A percentile compares a stretch with the other conserved stretches of the same genome.
Evolutionary conservation across 768 basidiomycete genomes (phyloP).

Genomic region (Boletus sp.): DNA sequence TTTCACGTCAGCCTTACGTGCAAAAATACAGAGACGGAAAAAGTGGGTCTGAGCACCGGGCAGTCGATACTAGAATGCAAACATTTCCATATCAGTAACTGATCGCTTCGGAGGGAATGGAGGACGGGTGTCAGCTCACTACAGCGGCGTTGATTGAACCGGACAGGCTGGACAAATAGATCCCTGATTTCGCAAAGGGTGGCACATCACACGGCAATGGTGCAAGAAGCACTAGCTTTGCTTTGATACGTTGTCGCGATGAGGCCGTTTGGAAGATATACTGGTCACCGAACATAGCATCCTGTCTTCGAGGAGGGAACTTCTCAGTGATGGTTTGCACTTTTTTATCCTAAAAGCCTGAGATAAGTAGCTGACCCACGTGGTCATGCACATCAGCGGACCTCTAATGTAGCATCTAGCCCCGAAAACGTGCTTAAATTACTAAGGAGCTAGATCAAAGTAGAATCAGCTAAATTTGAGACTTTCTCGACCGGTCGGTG

Average conservation of each 20-base stretch:
- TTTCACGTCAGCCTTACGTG: constrained; percentile 29
- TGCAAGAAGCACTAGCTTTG: constrained; percentile 28
- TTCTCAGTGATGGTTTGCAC: constrained; percentile 23
- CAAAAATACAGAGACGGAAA: constrained; percentile 31
- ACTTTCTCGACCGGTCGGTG: background rate
- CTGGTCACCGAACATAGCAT: constrained; percentile 30
- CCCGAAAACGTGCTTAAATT: constrained; percentile 22
- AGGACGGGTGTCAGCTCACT: constrained; percentile 19
- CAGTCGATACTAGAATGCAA: constrained; percentile 21
- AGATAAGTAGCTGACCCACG: constrained; percentile 1
- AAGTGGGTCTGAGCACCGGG: constrained; percentile 27
- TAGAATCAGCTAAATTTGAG: background rate
- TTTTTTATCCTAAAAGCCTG: constrained; percentile 18
- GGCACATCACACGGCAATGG: constrained; percentile 27
- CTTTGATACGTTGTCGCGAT: constrained; percentile 23
- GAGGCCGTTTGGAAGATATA: constrained; percentile 28
- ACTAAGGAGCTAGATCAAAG: constrained; percentile 22
- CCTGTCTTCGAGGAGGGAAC: constrained; percentile 31
- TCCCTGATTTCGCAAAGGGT: constrained; percentile 34
- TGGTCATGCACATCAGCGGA: constrained; percentile 11
- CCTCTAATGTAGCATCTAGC: constrained; percentile 13
- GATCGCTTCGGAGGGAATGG: background rate
- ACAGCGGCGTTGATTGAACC: constrained; percentile 25
- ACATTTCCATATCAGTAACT: constrained; percentile 5
- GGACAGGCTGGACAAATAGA: constrained; percentile 30